A percentile compares a stretch with the other conserved stretches of the same genome.
Evolutionary conservation across 2,329 filamentous ascomycete species (phyloP).

Genomic region (Diaporthe aspalathi): DNA sequence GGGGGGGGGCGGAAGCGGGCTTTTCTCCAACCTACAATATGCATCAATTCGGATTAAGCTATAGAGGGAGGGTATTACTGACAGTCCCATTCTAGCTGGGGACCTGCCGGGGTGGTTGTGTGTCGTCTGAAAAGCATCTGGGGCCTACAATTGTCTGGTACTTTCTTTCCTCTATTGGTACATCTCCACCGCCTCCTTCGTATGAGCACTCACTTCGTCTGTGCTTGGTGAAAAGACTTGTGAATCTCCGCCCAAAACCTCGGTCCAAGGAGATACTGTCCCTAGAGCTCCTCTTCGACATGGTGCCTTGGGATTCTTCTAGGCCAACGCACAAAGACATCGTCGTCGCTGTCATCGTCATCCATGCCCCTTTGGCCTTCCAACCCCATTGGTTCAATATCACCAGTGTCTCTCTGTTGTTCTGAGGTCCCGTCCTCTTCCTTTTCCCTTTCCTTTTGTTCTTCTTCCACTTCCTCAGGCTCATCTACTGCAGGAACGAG

Average conservation of each 20-base stretch:
- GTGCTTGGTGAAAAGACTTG: not conserved
- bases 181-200: not conserved
- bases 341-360: constrained; percentile 2
- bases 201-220: not conserved
- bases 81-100: not conserved
- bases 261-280: not conserved
- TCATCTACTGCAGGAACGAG: not conserved
- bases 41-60: not conserved
- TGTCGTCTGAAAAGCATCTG: not conserved
- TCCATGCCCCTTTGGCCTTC: not conserved
- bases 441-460: not conserved
- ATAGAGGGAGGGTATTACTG: not conserved
- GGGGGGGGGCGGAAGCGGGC: too few species aligned
- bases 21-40: not conserved
- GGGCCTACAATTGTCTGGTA: not conserved
- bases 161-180: not conserved
- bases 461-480: not conserved
- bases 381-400: not conserved
- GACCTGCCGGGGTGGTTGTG: not conserved
- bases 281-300: not conserved
- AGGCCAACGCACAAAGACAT: not conserved
- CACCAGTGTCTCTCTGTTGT: not conserved
- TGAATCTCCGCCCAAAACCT: not conserved
- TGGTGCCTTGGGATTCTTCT: not conserved
- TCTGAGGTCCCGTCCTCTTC: not conserved